phyloP scores from a whole-genome alignment of 805 yeast genomes.

The Maudiozyma turicensis region DNA sequence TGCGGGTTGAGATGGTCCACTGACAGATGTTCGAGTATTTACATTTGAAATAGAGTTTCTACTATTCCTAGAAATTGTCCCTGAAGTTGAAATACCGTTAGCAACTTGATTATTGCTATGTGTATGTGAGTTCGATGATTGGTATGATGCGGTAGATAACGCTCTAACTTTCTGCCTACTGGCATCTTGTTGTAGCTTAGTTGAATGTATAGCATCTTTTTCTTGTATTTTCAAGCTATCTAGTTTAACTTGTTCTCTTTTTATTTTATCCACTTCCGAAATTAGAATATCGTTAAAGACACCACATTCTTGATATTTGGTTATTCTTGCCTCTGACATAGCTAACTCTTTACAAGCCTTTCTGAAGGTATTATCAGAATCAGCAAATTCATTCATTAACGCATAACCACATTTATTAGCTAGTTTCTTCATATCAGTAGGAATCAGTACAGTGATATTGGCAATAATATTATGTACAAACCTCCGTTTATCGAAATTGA shows the following conservation, averaged over 20 bases:
- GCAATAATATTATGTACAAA: slow-evolving; percentile 54
- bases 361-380: slow-evolving; percentile 19
- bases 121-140: neutral
- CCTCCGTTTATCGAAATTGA: slow-evolving; percentile 81
- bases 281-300: slow-evolving; percentile 39
- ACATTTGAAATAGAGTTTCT: slow-evolving; percentile 18
- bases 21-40: slow-evolving; percentile 14
- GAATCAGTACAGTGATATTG: slow-evolving; percentile 40
- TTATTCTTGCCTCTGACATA: slow-evolving; percentile 33
- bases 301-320: slow-evolving; percentile 29
- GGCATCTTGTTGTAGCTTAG: slow-evolving; percentile 15
- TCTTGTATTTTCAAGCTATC: slow-evolving; percentile 34
- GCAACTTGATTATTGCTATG: neutral
- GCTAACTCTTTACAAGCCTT: slow-evolving; percentile 33
- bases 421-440: slow-evolving; percentile 6
- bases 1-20: slow-evolving; percentile 10
- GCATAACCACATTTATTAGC: slow-evolving; percentile 10
- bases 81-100: slow-evolving; percentile 3
- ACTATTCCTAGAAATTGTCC: slow-evolving; percentile 10
- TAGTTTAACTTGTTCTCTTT: slow-evolving; percentile 41
- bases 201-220: slow-evolving; percentile 27
- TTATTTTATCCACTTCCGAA: slow-evolving; percentile 42
- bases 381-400: slow-evolving; percentile 23
- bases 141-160: slow-evolving; percentile 9
- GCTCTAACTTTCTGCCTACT: slow-evolving; percentile 10